These are phyloP conservation scores for Fusarium equiseti DNA, from an alignment of 2,329 filamentous ascomycete species.

Conservation along the genomic window DNA sequence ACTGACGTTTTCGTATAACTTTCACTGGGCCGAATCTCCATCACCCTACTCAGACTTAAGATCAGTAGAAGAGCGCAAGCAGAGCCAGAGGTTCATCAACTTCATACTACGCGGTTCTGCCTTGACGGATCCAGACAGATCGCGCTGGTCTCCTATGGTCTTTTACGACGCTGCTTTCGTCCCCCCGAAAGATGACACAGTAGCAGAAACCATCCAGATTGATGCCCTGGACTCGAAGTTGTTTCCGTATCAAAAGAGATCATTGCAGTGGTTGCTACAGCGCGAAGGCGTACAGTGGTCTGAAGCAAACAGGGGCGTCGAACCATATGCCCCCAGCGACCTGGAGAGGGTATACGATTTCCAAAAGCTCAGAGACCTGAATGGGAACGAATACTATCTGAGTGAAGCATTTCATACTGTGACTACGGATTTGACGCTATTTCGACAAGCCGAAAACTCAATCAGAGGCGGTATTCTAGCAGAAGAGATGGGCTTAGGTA, in stretches of 20 bases:
- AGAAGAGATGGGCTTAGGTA: constrained; percentile 87
- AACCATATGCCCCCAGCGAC: constrained; percentile 27
- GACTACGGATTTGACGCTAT: constrained; percentile 61
- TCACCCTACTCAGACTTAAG: constrained; percentile 51
- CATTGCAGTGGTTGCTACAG: constrained; percentile 76
- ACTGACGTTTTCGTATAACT: constrained; percentile 50
- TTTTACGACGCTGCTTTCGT: constrained; percentile 79
- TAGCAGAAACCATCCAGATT: constrained; percentile 56
- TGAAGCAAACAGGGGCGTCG: constrained; percentile 28
- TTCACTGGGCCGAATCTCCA: constrained; percentile 59
- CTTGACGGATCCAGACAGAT: neutral
- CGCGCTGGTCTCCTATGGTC: constrained; percentile 60
- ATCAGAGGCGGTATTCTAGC: constrained; percentile 75
- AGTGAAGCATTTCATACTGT: constrained; percentile 74
- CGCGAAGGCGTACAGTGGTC: constrained; percentile 72
- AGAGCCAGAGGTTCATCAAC: constrained; percentile 55
- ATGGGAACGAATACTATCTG: constrained; percentile 61
- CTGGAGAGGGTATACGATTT: constrained; percentile 46
- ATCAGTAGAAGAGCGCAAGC: constrained; percentile 45
- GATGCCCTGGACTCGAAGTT: constrained; percentile 63
- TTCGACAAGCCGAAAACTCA: constrained; percentile 56
- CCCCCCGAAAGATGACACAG: constrained; percentile 60
- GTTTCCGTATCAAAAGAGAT: constrained; percentile 79
- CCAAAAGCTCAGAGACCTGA: constrained; percentile 50
- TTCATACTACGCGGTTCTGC: constrained; percentile 49